phyloP scores from a whole-genome alignment of 2,329 filamentous ascomycete species.

The Colletotrichum falcatum region DNA sequence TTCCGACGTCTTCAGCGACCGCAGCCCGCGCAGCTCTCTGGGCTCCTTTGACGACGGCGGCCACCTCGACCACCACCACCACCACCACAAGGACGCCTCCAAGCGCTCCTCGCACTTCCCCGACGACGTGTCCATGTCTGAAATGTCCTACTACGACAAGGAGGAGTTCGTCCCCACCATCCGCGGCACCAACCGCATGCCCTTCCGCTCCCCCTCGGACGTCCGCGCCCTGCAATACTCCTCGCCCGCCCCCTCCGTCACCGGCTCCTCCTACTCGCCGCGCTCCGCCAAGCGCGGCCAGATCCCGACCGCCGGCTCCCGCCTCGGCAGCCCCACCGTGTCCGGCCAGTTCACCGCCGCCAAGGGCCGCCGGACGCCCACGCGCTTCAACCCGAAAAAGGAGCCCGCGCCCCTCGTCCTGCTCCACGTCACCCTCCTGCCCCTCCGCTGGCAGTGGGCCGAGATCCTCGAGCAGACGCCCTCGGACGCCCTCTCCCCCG shows the following conservation, averaged over 20 bases:
- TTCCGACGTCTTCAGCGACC: constrained; percentile 70
- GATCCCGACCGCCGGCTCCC: constrained; percentile 64
- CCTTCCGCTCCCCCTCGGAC: constrained; percentile 77
- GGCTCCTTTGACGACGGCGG: constrained; percentile 61
- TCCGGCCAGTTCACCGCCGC: constrained; percentile 67
- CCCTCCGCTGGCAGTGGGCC: constrained; percentile 74
- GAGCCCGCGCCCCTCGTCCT: constrained; percentile 76
- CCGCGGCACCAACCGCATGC: constrained; percentile 69
- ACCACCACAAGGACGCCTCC: constrained; percentile 47
- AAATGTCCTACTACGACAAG: constrained; percentile 49
- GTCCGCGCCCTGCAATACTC: constrained; percentile 79
- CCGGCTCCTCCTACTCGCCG: constrained; percentile 60
- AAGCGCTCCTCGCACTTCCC: constrained; percentile 60
- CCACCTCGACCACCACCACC: constrained; percentile 46
- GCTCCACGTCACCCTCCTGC: constrained; percentile 81
- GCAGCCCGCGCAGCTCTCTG: constrained; percentile 67
- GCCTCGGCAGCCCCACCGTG: constrained; percentile 66
- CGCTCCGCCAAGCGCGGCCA: constrained; percentile 62
- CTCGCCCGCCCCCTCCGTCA: constrained; percentile 70
- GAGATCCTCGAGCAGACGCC: constrained; percentile 60
- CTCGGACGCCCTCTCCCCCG: constrained; percentile 56
- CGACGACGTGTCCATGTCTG: constrained; percentile 63
- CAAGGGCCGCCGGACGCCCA: constrained; percentile 65
- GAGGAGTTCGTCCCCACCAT: constrained; percentile 66
- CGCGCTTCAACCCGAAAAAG: constrained; percentile 67